phyloP scores from a whole-genome alignment of 2,329 filamentous ascomycete species.

The Penicillium sp. region DNA sequence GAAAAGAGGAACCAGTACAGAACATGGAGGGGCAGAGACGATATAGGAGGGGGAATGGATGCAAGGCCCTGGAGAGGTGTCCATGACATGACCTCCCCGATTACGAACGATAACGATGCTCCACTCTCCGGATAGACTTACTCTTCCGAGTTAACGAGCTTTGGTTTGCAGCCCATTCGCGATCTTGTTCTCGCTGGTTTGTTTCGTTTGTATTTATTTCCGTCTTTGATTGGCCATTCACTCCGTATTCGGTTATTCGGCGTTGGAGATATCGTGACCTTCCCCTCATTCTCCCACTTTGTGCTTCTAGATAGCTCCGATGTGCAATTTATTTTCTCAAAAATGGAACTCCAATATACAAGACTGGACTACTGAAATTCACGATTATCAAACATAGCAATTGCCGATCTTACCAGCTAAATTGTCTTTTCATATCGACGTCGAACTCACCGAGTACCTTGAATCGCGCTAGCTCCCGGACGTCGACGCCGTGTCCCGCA shows the following conservation, averaged over 20 bases:
- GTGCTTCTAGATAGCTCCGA: neutral
- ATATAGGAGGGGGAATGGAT: neutral
- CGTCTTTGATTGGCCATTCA: neutral
- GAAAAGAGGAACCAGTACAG: conserved; percentile 9
- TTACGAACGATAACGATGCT: conserved; percentile 21
- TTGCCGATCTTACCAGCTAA: neutral
- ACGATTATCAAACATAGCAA: neutral
- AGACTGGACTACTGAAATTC: neutral
- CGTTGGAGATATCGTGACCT: neutral
- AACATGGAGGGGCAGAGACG: conserved; percentile 9
- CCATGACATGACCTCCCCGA: conserved; percentile 17
- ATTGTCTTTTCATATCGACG: conserved; percentile 17
- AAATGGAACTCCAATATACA: neutral
- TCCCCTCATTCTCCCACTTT: neutral
- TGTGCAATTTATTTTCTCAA: neutral
- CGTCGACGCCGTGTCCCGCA: conserved; percentile 69
- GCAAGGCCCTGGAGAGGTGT: neutral
- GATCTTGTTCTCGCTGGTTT: neutral
- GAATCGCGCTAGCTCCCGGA: conserved; percentile 28
- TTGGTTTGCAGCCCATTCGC: neutral
- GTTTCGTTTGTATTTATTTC: conserved; percentile 1
- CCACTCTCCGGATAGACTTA: conserved; percentile 34
- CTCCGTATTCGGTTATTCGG: neutral
- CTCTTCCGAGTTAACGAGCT: conserved; percentile 24
- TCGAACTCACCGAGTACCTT: conserved; percentile 32